Base-by-base conservation (phyloP, 75 land plant species). In the Adiantum capillusveneris region DNA sequence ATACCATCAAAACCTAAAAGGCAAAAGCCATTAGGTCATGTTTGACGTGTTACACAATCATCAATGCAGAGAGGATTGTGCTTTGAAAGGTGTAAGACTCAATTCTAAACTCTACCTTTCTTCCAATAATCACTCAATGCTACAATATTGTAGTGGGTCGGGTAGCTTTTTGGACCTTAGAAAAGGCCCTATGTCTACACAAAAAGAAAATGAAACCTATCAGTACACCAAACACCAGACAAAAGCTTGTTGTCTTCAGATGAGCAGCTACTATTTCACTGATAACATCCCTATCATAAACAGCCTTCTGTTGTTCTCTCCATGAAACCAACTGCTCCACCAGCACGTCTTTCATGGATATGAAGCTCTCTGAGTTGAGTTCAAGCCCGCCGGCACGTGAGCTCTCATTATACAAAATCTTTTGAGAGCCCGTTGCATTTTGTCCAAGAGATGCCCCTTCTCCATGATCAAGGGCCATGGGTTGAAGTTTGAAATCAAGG, bases 401-500 rank as follows among this genome's bases (percentile, higher is more conserved):
- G 6, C 28, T 53, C 55, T 26, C 25, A 25, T 53, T 24, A 5
- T 22, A 6, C 5, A 46, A n/a, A 2, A 17, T 46, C 49, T 46
- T 46, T 17, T 14, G 14, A 46, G 49, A n/a, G 17, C 14, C 21
- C 6, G n/a, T 17, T 46, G 49, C 6, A n/a, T n/a, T 46, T 6
- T 20, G 5, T 14, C 28, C 28, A 7, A 1, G 2, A 22, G 1
- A 14, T 1, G 28, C 28, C 24, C 21, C 55, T 3, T 53, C 5
- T n/a, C n/a, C n/a, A 11, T 3, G 50, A 3, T 46, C 13, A 18
- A 6, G 28, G 25, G 25, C 61, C 17, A 59, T 67, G 39, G 83
- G 95, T 21, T 82, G 82, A 45, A 90, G 75, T 37, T 81, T 60
- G 62, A 90, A 90, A 61, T 85, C 87, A 18, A 83, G 66, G 9